Evolutionary conservation across 306 rosid genomes (phyloP).

Genomic region (Ormosia emarginata): DNA sequence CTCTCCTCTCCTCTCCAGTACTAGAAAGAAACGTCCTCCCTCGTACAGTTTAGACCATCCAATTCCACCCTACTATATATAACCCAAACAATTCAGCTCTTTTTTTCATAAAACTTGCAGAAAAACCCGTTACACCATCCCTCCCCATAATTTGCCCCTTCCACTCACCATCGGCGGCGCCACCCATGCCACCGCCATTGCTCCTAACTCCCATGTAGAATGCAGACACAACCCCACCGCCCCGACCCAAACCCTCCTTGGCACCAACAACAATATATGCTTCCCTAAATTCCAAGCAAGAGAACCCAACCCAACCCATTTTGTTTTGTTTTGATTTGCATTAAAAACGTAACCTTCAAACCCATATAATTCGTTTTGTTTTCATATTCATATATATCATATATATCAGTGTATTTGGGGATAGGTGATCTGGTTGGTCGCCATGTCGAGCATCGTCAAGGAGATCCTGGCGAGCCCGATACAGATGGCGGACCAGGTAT

Average conservation of each 20-base stretch:
- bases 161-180: constrained; percentile 25
- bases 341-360: too few relatives aligned
- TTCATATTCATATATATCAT: too few relatives aligned
- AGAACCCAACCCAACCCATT: too few relatives aligned
- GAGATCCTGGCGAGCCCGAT: constrained; percentile 70
- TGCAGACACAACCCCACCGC: neutral
- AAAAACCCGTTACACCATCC: constrained; percentile 25
- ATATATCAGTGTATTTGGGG: too few relatives aligned
- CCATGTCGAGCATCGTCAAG: constrained; percentile 44
- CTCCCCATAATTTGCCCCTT: neutral
- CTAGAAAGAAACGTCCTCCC: too few relatives aligned
- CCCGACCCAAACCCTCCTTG: too few relatives aligned
- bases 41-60: constrained; percentile 2
- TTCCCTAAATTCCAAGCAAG: neutral
- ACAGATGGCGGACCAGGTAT: constrained; percentile 63
- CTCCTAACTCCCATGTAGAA: neutral
- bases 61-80: constrained; percentile 23
- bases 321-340: too few relatives aligned
- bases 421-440: too few relatives aligned
- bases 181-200: neutral
- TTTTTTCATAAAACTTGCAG: constrained; percentile 15
- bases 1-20: too few relatives aligned
- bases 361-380: too few relatives aligned
- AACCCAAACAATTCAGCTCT: neutral
- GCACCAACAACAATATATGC: too few relatives aligned